Base-by-base conservation (phyloP, 495 filamentous ascomycete genomes). In the Aspergillus sclerotioniger region DNA sequence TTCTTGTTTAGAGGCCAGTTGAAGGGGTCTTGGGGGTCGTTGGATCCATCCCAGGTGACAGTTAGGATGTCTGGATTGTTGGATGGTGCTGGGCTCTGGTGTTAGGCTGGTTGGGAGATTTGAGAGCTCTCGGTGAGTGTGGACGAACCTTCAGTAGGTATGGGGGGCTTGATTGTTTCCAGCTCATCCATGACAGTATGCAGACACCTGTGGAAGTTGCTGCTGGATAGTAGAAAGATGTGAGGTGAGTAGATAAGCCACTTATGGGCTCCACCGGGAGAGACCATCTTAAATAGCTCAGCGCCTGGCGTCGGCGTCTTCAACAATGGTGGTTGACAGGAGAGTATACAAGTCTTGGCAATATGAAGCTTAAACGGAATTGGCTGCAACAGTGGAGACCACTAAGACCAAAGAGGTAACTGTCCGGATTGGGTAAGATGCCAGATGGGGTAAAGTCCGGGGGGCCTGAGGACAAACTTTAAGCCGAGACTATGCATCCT, bases 1-100 rank as follows among this genome's bases (percentile, higher is more conserved):
- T 74, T 74, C 58, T 76, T 77, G 43, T 71, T 62, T 17, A 70
- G 53, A 15, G 85, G 71, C 85, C 85, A 88, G 66, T 87, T 87
- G 68, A 77, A 77, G 8, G 85, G 85, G 59, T 87, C 84, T 28
- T 69, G 71, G 0, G 75, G 76, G 63, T 86, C 83, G 15, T 74
- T 63, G 7, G 78, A 71, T 51, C 78, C 77, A 62, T 80, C 68
- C 76, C 80, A 84, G 51, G 77, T 69, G n/a, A 73, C 63, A 41
- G 73, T n/a, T 4, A 56, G 17, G 25, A 32, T 17, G 21, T 50
- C 8, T 29, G 21, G 28, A 9, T 49, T 20, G 15, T 29, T 20
- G 8, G 20, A 49, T 35, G 33, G 33, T 35, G 2, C 33, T 35
- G 33, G 33, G 33, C 9, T 13, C 9, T 13, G 9, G 1, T 3